These are phyloP conservation scores for Daldinia sp. DNA, from an alignment of 2,329 filamentous ascomycete genomes.

Conservation along the genomic window DNA sequence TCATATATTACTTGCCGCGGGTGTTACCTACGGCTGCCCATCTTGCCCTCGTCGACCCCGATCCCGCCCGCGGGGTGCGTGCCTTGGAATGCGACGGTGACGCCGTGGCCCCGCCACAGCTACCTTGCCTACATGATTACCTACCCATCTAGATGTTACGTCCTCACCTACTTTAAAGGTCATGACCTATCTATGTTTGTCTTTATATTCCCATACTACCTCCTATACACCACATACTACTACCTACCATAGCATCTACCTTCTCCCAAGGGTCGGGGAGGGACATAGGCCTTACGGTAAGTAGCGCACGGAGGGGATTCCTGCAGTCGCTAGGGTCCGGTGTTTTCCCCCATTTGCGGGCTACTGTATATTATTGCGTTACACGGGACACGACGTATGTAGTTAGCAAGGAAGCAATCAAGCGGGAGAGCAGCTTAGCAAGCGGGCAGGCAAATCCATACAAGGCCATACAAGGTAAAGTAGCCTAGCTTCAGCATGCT, in stretches of 20 bases:
- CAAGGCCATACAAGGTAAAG: not conserved
- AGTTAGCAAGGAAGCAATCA: conserved; percentile 3
- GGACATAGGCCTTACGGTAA: not conserved
- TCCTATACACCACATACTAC: not conserved
- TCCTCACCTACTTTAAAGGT: not conserved
- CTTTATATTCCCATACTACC: not conserved
- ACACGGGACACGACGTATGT: conserved; percentile 21
- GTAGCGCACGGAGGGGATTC: conserved; percentile 26
- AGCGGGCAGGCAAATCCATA: not conserved
- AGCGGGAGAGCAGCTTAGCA: not conserved
- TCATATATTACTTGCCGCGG: conserved; percentile 34
- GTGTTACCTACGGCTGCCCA: conserved; percentile 20
- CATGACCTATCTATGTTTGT: not conserved
- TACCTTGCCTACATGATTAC: conserved; percentile 2
- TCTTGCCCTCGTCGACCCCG: conserved; percentile 14
- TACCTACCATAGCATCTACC: not conserved
- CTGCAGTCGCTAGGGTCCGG: conserved; percentile 30
- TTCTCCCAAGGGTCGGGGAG: not conserved
- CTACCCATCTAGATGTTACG: not conserved
- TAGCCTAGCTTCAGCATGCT: conserved; percentile 3
- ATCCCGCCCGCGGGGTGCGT: conserved; percentile 33
- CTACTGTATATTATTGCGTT: conserved; percentile 27
- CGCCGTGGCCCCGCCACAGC: conserved; percentile 13
- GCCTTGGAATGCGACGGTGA: conserved; percentile 29
- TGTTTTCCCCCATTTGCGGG: conserved; percentile 30